Evolutionary conservation across 1,284 basidiomycete genomes (phyloP).

Genomic region (Moesziomyces antarcticus): DNA sequence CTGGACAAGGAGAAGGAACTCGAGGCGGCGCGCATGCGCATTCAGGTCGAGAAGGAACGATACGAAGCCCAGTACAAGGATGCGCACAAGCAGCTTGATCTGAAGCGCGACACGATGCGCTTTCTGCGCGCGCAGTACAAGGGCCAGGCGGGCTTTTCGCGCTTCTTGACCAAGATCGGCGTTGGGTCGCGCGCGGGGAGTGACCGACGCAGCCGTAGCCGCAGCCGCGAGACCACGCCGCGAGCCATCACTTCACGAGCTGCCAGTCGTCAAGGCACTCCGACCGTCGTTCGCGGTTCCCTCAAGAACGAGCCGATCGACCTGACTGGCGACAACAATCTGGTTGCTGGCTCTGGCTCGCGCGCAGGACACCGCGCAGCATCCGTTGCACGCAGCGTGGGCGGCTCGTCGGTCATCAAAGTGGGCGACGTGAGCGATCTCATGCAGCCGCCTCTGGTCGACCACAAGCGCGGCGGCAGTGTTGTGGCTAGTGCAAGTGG

Average conservation of each 20-base stretch:
- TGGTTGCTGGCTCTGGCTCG: not conserved
- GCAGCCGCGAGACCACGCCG: conserved; percentile 3
- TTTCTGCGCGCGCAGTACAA: conserved; percentile 5
- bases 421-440: conserved; percentile 12
- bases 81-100: not conserved
- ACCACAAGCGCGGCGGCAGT: conserved; percentile 1
- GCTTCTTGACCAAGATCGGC: not conserved
- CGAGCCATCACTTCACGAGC: not conserved
- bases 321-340: conserved; percentile 1
- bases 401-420: conserved; percentile 1
- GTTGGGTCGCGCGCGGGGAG: conserved; percentile 1
- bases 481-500: not conserved
- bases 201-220: conserved; percentile 7
- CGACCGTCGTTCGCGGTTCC: not conserved
- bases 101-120: conserved; percentile 16
- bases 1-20: not conserved
- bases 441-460: not conserved
- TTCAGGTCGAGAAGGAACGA: not conserved
- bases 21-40: not conserved
- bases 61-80: not conserved
- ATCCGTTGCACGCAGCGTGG: not conserved
- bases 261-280: not conserved
- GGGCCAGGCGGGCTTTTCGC: not conserved
- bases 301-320: conserved; percentile 5
- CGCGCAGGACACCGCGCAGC: not conserved